phyloP scores from a whole-genome alignment of 352 stramenopile genomes.

The Elongisporangium senticosum region DNA sequence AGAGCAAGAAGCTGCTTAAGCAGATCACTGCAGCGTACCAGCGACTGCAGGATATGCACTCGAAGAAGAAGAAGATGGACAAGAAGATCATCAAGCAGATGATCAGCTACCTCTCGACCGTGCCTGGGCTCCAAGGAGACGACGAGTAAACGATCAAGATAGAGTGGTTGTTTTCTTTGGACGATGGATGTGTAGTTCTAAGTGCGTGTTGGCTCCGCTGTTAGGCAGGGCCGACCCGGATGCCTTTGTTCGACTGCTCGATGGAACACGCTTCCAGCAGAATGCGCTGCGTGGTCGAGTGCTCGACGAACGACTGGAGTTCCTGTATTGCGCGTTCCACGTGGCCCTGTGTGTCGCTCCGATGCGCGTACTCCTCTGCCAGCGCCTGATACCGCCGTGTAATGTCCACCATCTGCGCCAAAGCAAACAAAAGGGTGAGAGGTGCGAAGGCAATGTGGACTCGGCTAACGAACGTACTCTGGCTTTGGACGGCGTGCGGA shows the following conservation, averaged over 20 bases:
- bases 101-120: conserved; percentile 69
- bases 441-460: neutral
- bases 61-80: conserved; percentile 75
- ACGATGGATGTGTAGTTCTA: neutral
- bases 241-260: conserved; percentile 60
- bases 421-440: neutral
- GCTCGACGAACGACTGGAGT: conserved; percentile 72
- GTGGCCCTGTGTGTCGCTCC: conserved; percentile 50
- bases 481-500: conserved; percentile 59
- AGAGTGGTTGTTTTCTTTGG: conserved; percentile 8
- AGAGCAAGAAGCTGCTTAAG: conserved; percentile 30
- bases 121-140: conserved; percentile 48
- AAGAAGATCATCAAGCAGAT: conserved; percentile 84
- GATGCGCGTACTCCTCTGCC: conserved; percentile 60
- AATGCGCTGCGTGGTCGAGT: conserved; percentile 56
- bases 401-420: conserved; percentile 66
- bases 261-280: conserved; percentile 53
- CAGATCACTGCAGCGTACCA: conserved; percentile 70
- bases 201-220: neutral
- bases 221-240: conserved; percentile 61
- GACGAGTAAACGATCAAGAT: conserved; percentile 8
- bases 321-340: conserved; percentile 71
- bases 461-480: conserved; percentile 26
- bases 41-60: conserved; percentile 58
- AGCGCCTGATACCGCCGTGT: conserved; percentile 66